Percentiles rank a stretch among this genome's conserved stretches.
Conservation (phyloP, 306 rosid genomes). For the Lathyrus tuberosus region DNA sequence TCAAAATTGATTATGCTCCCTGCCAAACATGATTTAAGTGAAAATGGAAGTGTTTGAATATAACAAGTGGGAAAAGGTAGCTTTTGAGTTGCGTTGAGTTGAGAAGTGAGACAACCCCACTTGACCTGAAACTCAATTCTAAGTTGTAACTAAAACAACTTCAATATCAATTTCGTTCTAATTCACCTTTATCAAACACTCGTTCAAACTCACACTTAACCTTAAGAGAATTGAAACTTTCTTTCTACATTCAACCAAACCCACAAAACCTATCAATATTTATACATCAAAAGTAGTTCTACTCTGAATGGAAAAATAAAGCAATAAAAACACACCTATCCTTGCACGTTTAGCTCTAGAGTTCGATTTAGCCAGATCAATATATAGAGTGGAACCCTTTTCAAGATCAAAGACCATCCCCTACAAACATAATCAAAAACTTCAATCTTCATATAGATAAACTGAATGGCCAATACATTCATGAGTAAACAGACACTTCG, state of each 20-base stretch:
- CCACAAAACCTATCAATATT: background rate
- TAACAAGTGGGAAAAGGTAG: background rate
- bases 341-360: slow-evolving; percentile 89
- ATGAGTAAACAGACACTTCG: background rate
- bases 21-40: background rate
- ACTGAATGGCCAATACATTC: slow-evolving; percentile 1
- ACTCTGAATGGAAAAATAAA: background rate
- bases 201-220: background rate
- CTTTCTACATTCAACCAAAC: background rate
- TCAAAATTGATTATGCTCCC: background rate
- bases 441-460: slow-evolving; percentile 10
- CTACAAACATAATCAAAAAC: slow-evolving; percentile 48
- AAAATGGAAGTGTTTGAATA: background rate
- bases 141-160: background rate
- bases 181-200: background rate
- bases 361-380: slow-evolving; percentile 93
- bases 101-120: background rate
- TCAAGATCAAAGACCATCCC: slow-evolving; percentile 99
- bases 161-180: background rate
- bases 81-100: background rate
- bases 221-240: background rate
- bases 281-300: slow-evolving; percentile 3
- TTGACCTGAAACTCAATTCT: background rate
- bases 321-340: slow-evolving; percentile 40
- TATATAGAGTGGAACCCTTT: slow-evolving; percentile 76